These are phyloP conservation scores for Aspergillus jensenii DNA, from an alignment of 2,329 filamentous ascomycete genomes.

Conservation along the genomic window DNA sequence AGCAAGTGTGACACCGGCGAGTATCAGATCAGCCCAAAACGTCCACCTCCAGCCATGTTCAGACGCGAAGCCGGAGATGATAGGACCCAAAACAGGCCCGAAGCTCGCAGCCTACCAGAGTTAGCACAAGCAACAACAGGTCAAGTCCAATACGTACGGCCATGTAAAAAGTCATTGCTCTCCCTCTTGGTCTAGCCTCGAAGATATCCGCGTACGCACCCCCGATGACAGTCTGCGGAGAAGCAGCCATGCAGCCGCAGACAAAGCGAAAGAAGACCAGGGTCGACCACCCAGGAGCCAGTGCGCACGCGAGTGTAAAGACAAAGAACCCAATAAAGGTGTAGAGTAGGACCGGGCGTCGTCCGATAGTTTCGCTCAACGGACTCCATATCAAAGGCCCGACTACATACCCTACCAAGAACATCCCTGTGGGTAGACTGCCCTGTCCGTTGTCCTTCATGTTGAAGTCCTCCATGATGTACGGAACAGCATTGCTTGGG, in stretches of 20 bases:
- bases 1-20: constrained; percentile 59
- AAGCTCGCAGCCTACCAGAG: constrained; percentile 32
- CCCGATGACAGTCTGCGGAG: constrained; percentile 45
- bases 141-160: constrained; percentile 23
- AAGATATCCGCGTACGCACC: constrained; percentile 50
- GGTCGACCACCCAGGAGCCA: constrained; percentile 43
- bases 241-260: constrained; percentile 40
- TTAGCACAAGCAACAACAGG: background rate
- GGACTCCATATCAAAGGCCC: constrained; percentile 45
- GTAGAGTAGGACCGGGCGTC: constrained; percentile 45
- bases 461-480: constrained; percentile 35
- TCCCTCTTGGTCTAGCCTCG: constrained; percentile 34
- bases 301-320: constrained; percentile 43
- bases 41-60: constrained; percentile 47
- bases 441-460: constrained; percentile 29
- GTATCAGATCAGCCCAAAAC: constrained; percentile 63
- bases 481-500: constrained; percentile 39
- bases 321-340: constrained; percentile 48
- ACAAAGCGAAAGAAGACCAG: constrained; percentile 46
- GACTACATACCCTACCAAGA: constrained; percentile 40
- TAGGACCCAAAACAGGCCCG: constrained; percentile 44
- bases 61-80: constrained; percentile 46
- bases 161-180: constrained; percentile 44
- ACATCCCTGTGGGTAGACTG: constrained; percentile 36
- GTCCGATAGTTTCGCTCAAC: constrained; percentile 43